Evolutionary conservation across 108 stramenopile species (phyloP).

Genomic region (Aurantiochytrium sp.): DNA sequence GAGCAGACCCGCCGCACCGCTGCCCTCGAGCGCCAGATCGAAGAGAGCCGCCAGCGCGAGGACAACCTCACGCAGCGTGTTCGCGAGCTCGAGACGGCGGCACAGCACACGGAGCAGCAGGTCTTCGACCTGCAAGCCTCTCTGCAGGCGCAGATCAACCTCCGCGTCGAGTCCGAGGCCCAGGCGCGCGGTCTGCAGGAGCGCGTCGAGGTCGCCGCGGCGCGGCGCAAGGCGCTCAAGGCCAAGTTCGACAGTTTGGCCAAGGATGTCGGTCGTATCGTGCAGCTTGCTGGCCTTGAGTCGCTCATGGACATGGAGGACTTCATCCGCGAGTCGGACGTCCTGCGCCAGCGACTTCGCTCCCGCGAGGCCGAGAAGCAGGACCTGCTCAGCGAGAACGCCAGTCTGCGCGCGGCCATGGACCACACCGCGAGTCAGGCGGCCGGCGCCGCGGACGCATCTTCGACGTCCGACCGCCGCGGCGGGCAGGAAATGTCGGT

Average conservation of each 20-base stretch:
- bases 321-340: not conserved
- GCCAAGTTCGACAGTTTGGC: not conserved
- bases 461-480: no score
- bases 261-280: not conserved
- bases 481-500: no score
- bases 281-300: not conserved
- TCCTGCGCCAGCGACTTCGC: not conserved
- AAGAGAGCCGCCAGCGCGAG: not conserved
- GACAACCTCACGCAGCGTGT: not conserved
- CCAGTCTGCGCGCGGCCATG: not conserved
- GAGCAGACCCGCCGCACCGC: not conserved
- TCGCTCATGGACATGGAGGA: conserved; percentile 12
- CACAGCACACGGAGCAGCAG: not conserved
- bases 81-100: not conserved
- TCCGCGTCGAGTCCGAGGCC: not conserved
- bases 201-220: not conserved
- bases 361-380: not conserved
- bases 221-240: not conserved
- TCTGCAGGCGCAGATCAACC: not conserved
- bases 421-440: no score
- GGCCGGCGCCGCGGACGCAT: no score
- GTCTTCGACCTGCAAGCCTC: not conserved
- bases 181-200: not conserved
- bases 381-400: not conserved
- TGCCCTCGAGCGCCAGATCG: not conserved